These are phyloP conservation scores for Trypanosoma platydactyli DNA, from an alignment of 208 protist genomes.

Conservation along the genomic window DNA sequence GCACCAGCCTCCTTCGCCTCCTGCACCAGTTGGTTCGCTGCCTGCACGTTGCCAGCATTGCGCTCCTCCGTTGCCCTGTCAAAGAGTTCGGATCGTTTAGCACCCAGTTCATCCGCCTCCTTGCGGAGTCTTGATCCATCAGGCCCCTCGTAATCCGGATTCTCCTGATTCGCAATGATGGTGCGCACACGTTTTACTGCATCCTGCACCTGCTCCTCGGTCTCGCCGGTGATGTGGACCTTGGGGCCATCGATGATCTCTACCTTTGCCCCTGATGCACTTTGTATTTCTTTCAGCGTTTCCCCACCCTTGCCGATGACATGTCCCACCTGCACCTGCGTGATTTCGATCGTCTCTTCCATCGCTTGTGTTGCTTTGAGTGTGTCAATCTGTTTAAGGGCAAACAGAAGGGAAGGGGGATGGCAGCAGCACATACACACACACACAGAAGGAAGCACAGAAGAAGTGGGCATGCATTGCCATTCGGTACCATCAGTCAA, in stretches of 20 bases:
- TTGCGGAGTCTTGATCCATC: conserved; percentile 38
- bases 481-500: too few relatives aligned
- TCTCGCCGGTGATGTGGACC: conserved; percentile 53
- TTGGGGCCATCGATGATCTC: conserved; percentile 43
- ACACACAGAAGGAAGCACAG: too few relatives aligned
- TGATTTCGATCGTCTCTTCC: conserved; percentile 35
- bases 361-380: conserved; percentile 19
- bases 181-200: conserved; percentile 33
- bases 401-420: too few relatives aligned
- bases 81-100: conserved; percentile 45
- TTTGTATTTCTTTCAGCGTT: conserved; percentile 45
- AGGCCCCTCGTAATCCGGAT: conserved; percentile 59
- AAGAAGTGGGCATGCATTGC: too few relatives aligned
- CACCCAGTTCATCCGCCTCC: conserved; percentile 42
- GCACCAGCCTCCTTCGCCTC: conserved; percentile 33
- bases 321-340: conserved; percentile 45
- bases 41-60: conserved; percentile 32
- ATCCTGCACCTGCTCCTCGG: conserved; percentile 33
- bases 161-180: conserved; percentile 46
- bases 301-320: conserved; percentile 50
- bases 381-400: too few relatives aligned
- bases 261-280: conserved; percentile 43
- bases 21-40: conserved; percentile 33
- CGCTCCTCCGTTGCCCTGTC: conserved; percentile 40
- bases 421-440: too few relatives aligned